A percentile compares a stretch with the other conserved stretches of the same genome.
These are phyloP conservation scores for Aspergillus affinis DNA, from an alignment of 495 filamentous ascomycete genomes.

Conservation along the genomic window DNA sequence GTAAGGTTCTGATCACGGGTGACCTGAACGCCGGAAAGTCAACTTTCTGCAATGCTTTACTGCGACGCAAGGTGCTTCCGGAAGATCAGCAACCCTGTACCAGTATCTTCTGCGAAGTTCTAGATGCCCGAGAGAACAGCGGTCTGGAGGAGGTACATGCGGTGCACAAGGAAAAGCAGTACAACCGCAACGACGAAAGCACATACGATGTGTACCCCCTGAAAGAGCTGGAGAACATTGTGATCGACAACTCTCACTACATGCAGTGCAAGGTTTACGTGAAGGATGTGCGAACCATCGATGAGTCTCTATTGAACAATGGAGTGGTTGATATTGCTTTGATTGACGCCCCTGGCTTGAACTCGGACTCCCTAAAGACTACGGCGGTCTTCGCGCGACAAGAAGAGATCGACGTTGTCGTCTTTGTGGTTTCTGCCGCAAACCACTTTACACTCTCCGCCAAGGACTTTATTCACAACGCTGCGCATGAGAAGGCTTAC, in stretches of 20 bases:
- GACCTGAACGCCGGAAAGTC: slow-evolving; percentile 98
- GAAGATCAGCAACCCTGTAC: slow-evolving; percentile 99
- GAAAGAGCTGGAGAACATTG: slow-evolving; percentile 78
- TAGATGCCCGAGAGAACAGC: slow-evolving; percentile 86
- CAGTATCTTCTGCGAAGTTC: slow-evolving; percentile 95
- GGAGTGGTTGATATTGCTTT: slow-evolving; percentile 97
- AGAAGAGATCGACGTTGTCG: slow-evolving; percentile 98
- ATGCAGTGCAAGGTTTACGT: slow-evolving; percentile 97
- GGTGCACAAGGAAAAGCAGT: slow-evolving; percentile 73
- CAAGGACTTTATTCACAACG: slow-evolving; percentile 94
- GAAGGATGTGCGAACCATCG: slow-evolving; percentile 84
- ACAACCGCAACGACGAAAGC: slow-evolving; percentile 87
- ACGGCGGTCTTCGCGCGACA: slow-evolving; percentile 95
- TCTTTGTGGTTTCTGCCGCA: slow-evolving; percentile 95
- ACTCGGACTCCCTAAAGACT: slow-evolving; percentile 93
- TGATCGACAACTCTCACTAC: slow-evolving; percentile 81
- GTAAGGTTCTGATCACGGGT: slow-evolving; percentile 96
- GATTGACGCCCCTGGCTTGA: slow-evolving; percentile 94
- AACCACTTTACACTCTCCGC: slow-evolving; percentile 97
- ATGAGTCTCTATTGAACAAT: slow-evolving; percentile 94
- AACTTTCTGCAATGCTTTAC: slow-evolving; percentile 94
- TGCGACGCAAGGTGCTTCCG: slow-evolving; percentile 88
- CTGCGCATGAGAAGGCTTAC: slow-evolving; percentile 94
- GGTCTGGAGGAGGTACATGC: slow-evolving; percentile 95
- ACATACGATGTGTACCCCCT: slow-evolving; percentile 87